Base-by-base conservation (phyloP, 352 stramenopile genomes). In the Phytophthora cactorum region DNA sequence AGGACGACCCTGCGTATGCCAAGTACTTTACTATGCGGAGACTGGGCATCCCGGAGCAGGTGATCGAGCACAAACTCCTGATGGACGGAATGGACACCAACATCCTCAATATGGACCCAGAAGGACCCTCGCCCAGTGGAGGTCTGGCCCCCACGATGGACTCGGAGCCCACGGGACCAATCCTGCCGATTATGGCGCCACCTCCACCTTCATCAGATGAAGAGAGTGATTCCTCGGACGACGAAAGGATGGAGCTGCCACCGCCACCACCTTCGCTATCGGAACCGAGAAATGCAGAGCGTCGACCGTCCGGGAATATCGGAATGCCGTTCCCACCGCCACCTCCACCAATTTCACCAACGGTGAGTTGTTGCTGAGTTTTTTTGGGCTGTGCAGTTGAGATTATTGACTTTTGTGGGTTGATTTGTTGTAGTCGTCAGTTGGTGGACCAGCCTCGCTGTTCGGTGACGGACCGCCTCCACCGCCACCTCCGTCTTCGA, bases 1-100 rank as follows among this genome's bases (percentile, higher is more conserved):
- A 95, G 63, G 84, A 95, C 54, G 88, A 95, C 45, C 85, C 85
- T 9, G 43, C 84, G 9, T 95, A 91, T 51, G 86, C 84, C 59
- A 93, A 90, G 80, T 95, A 93, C 62, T 95, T 95, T 66, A 92
- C 84, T 5, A 95, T 95, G 88, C 74, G 79, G 22, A 69, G 84
- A 32, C 61, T 95, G 45, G 84, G 86, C 1, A 89, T 93, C 54
- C 85, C 88, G 6, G 81, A 90, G 6, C 79, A 77, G 10, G 83
- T 90, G 17, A 93, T 95, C 43, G 69, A 83, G 45, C 85, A 95
- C 25, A 95, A 95, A 53, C 80, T 95, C 45, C 44, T 86, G 64
- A 89, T 95, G 72, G 88, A 93, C 46, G 88, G 82, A 39, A 77
- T 95, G 61, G 78, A 93, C 55, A 45, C 84, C 3, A 75, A 56